Percentiles rank a stretch among this genome's conserved stretches.
Evolutionary conservation across 1,284 basidiomycete species (phyloP).

Genomic region (Trichosporon ovoides): DNA sequence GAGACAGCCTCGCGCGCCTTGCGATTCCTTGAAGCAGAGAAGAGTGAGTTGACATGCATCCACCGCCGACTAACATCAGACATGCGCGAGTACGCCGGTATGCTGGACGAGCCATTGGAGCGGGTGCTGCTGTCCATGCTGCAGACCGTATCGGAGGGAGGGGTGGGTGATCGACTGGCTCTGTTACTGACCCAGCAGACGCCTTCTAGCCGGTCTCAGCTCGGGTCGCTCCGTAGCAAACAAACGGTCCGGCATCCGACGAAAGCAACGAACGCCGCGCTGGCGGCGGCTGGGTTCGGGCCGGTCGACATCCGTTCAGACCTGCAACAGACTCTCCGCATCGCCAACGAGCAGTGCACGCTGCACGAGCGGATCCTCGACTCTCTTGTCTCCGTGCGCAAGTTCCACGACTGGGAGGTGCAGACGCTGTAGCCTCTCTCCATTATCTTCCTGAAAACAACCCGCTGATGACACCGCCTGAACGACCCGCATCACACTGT

Average conservation of each 20-base stretch:
- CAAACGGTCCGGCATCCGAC: conserved; percentile 1
- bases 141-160: neutral
- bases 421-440: neutral
- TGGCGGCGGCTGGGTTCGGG: neutral
- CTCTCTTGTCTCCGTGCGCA: neutral
- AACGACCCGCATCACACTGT: neutral
- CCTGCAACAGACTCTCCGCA: neutral
- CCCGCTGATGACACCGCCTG: neutral
- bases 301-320: conserved; percentile 1
- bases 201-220: neutral
- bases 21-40: neutral
- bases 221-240: neutral
- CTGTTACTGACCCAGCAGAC: neutral
- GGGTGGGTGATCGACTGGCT: neutral
- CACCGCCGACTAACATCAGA: neutral
- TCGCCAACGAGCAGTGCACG: conserved; percentile 2
- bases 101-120: neutral
- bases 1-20: neutral
- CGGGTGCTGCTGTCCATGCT: conserved; percentile 4
- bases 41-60: neutral
- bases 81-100: conserved; percentile 3
- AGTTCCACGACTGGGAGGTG: conserved; percentile 6
- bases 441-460: no score
- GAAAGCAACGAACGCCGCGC: neutral
- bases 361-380: neutral